Evolutionary conservation across 2,329 filamentous ascomycete genomes (phyloP), one percentile per base, ranked within the genome.

Genomic region (Zymoseptoria ardabiliae): DNA sequence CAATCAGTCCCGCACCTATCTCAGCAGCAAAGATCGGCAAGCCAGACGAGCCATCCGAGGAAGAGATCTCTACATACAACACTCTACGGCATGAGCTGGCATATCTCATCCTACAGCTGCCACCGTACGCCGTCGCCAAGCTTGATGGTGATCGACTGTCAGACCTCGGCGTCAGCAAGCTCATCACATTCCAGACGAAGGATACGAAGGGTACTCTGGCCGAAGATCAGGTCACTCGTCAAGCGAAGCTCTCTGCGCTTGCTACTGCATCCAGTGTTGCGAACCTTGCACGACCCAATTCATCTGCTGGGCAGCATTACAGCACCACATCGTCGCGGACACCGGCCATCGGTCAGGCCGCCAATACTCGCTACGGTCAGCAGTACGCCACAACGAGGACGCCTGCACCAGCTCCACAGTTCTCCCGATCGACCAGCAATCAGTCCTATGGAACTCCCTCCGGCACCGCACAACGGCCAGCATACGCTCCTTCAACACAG

Each of bases 121-220:
- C 91, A 1, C 91, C 91, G 1, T 94, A 91, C 70, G 89, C 89
- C 1, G 88, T 96, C 22, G 87, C 91, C 5, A 93, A 94, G 69
- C 78, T 96, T 62, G 87, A 95, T 68, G 91, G 91, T 9, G 88
- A 95, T 70, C 89, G 91, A 72, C 76, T 96, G n/a, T 87, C 87
- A 28, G 89, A 91, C 59, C 78, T 96, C 53, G 87, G 90, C 63
- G 88, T 96, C 70, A 93, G 87, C 75, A 90, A 85, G 52, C 90
- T 85, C 70, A 82, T 96, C 20, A 77, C 90, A 60, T 79, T 95
- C 53, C 84, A 89, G 61, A 85, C 82, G 6, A 85, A 87, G 55
- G 85, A 91, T 68, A 89, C 89, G 72, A 83, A 82, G 63, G 91
- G 91, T 4, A 84, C 88, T 3, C 86, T 95, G 84, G 91, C 95